phyloP scores from a whole-genome alignment of 192 early-diverging fungal species.

The Podila epicladia region DNA sequence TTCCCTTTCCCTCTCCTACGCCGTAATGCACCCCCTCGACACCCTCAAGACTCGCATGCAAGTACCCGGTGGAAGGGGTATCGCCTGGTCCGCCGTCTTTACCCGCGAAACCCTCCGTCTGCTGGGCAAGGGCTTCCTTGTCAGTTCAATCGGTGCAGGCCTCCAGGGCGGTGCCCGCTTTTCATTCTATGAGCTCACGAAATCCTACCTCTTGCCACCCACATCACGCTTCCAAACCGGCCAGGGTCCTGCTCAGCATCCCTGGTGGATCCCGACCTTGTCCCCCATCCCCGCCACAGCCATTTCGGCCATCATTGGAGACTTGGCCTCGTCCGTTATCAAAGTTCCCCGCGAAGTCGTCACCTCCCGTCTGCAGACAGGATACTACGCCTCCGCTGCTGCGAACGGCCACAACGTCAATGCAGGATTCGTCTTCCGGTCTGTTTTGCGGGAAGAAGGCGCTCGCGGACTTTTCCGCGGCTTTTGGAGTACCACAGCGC shows the following conservation, averaged over 20 bases:
- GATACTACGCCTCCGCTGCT: constrained; percentile 53
- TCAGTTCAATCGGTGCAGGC: constrained; percentile 75
- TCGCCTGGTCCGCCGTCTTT: constrained; percentile 58
- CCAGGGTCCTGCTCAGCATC: constrained; percentile 33
- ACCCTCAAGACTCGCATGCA: constrained; percentile 80
- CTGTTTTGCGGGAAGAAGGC: constrained; percentile 68
- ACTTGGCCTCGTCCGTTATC: constrained; percentile 75
- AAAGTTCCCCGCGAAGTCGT: constrained; percentile 83
- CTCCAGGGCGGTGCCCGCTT: constrained; percentile 79
- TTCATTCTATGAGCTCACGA: constrained; percentile 75
- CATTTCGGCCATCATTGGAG: constrained; percentile 75
- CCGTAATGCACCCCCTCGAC: constrained; percentile 81
- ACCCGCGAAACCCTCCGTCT: constrained; percentile 58
- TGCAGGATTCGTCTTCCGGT: constrained; percentile 58
- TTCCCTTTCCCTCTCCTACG: constrained; percentile 73
- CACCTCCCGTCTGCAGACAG: constrained; percentile 76
- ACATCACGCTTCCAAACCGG: constrained; percentile 48
- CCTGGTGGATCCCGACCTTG: constrained; percentile 52
- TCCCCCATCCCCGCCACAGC: constrained; percentile 71
- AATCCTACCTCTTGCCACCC: constrained; percentile 59
- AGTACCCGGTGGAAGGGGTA: constrained; percentile 54
- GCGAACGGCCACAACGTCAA: constrained; percentile 36
- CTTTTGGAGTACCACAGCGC: constrained; percentile 74
- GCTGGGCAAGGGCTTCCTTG: constrained; percentile 71
- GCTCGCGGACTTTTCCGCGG: constrained; percentile 72